Evolutionary conservation across 83 land plant genomes (phyloP), one percentile per base, ranked within the genome.

Genomic region (Picea engelmannii): DNA sequence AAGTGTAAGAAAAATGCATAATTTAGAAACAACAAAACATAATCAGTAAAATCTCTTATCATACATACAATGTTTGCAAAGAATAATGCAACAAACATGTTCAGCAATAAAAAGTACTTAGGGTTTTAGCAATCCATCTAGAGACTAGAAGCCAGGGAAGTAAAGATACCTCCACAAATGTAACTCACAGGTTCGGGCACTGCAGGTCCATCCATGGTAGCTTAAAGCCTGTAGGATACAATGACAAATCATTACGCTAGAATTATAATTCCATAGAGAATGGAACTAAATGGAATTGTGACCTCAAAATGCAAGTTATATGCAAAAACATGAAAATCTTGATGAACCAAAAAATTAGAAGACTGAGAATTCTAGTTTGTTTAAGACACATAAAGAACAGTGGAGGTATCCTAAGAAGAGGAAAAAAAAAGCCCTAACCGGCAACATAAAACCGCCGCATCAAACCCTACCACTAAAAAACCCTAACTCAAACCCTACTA

Each of bases 151-250:
- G 58, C 52, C 17, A 73, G 23, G 59, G 71, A 11, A 52, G 5
- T 52, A 16, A 76, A 74, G 23, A 55, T 83, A 89, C 93, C 93
- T 80, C 93, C 93, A 68, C 93, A 91, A 78, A 89, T 84, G 82
- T 91, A 91, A 82, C 85, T 86, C 13, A 91, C 93, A 5, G 91
- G 91, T 49, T 91, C 91, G 0, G 93, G 91, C 81, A 24, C 16
- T 52, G 49, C 60, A 76, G 61, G 31, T 9, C 78, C 78, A 76
- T 76, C 78, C 78, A 76, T 76, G 62, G 35, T 76, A 24, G 21
- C 61, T 58, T 8, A 38, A 24, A 13, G 24, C 38, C 78, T 76
- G 78, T 70, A 0, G n/a, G 10, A 18, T n/a, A 18, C 18, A 35
- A 38, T 35, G 18, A 69, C 18, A 24, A 0, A 38, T 35, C 20